phyloP scores from a whole-genome alignment of 495 filamentous ascomycete species.

The Coniosporium apollinis region DNA sequence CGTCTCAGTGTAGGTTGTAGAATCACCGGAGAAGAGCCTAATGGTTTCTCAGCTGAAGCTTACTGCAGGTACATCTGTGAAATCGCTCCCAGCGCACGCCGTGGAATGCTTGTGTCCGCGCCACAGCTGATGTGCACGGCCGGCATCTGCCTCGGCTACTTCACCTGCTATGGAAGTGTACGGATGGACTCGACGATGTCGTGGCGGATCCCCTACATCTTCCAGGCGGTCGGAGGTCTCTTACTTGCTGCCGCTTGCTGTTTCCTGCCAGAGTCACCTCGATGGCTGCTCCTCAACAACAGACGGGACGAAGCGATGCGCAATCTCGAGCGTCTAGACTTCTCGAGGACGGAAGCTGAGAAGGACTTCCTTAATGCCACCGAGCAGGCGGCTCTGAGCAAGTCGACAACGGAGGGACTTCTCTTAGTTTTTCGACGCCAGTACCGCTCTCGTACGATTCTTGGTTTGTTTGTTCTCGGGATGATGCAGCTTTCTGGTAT shows the following conservation, averaged over 20 bases:
- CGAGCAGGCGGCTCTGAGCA: not conserved
- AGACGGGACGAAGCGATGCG: slow-evolving; percentile 21
- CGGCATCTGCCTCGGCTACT: slow-evolving; percentile 13
- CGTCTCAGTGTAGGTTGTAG: slow-evolving; percentile 8
- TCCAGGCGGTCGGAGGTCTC: slow-evolving; percentile 5
- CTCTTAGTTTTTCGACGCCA: slow-evolving; percentile 9
- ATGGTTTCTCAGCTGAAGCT: too few species aligned
- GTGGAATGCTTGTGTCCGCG: slow-evolving; percentile 11
- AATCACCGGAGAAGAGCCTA: not conserved
- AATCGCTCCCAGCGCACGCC: slow-evolving; percentile 10
- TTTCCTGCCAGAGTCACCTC: slow-evolving; percentile 29
- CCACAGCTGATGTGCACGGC: slow-evolving; percentile 11
- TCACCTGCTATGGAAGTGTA: slow-evolving; percentile 15
- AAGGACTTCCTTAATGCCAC: slow-evolving; percentile 12
- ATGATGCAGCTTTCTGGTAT: slow-evolving; percentile 36
- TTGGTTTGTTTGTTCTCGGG: slow-evolving; percentile 33
- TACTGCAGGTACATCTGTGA: slow-evolving; percentile 12
- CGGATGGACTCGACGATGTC: slow-evolving; percentile 10
- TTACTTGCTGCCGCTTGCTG: slow-evolving; percentile 5
- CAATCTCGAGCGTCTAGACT: slow-evolving; percentile 9
- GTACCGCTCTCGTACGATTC: slow-evolving; percentile 21
- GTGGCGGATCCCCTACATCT: slow-evolving; percentile 15
- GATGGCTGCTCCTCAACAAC: slow-evolving; percentile 31
- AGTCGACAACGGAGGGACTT: slow-evolving; percentile 10
- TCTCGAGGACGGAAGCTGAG: slow-evolving; percentile 19